Evolutionary conservation across 2,329 filamentous ascomycete species (phyloP).

Genomic region (Penicillium digitatum): DNA sequence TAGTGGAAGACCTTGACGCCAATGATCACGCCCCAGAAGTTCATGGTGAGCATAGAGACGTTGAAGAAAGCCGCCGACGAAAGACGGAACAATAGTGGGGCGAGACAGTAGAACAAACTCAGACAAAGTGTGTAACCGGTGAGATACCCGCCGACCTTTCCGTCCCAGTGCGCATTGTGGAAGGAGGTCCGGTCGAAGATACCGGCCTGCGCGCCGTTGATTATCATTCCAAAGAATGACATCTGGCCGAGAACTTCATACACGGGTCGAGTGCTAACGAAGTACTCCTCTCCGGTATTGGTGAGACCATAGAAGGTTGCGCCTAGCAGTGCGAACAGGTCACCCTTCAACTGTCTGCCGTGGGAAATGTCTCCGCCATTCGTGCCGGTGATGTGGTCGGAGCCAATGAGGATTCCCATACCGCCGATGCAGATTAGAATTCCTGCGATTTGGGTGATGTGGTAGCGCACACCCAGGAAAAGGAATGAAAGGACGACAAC

Average conservation of each 20-base stretch:
- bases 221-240: constrained; percentile 79
- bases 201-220: constrained; percentile 84
- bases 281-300: constrained; percentile 92
- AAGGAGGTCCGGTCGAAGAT: constrained; percentile 86
- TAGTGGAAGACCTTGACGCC: constrained; percentile 81
- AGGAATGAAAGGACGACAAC: constrained; percentile 82
- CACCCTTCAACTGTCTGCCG: constrained; percentile 77
- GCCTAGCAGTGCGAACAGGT: constrained; percentile 84
- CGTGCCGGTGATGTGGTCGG: constrained; percentile 73
- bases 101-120: constrained; percentile 79
- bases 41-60: constrained; percentile 86
- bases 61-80: constrained; percentile 93
- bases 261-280: constrained; percentile 78
- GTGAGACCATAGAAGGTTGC: constrained; percentile 86
- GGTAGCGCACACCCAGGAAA: constrained; percentile 84
- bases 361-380: constrained; percentile 60
- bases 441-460: constrained; percentile 74
- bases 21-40: constrained; percentile 96
- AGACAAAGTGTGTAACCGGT: constrained; percentile 85
- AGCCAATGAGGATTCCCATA: constrained; percentile 79
- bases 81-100: constrained; percentile 83
- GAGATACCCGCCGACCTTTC: constrained; percentile 71
- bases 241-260: constrained; percentile 94
- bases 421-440: constrained; percentile 90
- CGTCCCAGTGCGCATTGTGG: constrained; percentile 60